Conservation (phyloP, 176 grass and related monocot genomes). For the Rhynchospora pubera region DNA sequence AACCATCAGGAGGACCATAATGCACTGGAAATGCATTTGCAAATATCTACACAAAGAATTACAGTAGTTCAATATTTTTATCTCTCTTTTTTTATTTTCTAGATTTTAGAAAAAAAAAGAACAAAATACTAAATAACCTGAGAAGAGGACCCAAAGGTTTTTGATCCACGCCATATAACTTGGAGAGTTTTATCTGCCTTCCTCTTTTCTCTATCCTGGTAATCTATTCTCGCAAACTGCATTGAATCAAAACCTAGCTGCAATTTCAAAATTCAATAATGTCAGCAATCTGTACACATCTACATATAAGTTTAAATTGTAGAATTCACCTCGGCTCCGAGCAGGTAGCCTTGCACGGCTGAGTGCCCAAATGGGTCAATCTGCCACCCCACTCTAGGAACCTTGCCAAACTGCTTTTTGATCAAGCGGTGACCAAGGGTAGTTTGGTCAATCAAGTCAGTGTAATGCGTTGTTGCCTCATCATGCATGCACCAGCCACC, state of each 20-base stretch:
- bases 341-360: conserved; percentile 76
- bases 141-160: conserved; percentile 75
- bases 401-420: conserved; percentile 78
- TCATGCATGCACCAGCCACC: conserved; percentile 99
- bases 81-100: neutral
- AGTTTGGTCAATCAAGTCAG: conserved; percentile 98
- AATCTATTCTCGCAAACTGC: conserved; percentile 96
- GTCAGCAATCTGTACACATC: neutral
- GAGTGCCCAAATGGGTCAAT: conserved; percentile 97
- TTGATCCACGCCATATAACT: conserved; percentile 89
- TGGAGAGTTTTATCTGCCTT: conserved; percentile 71
- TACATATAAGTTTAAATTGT: conserved; percentile 20
- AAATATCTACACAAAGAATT: conserved; percentile 54
- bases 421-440: conserved; percentile 80
- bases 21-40: conserved; percentile 89
- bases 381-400: conserved; percentile 81
- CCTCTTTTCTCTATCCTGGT: conserved; percentile 66
- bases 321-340: conserved; percentile 66
- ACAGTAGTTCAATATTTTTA: neutral
- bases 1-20: conserved; percentile 81
- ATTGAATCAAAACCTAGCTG: conserved; percentile 88
- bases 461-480: conserved; percentile 84
- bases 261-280: conserved; percentile 22
- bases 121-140: conserved; percentile 44
- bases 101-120: neutral